These are phyloP conservation scores for Populus simonii DNA, from an alignment of 345 rosid species.

Conservation along the genomic window DNA sequence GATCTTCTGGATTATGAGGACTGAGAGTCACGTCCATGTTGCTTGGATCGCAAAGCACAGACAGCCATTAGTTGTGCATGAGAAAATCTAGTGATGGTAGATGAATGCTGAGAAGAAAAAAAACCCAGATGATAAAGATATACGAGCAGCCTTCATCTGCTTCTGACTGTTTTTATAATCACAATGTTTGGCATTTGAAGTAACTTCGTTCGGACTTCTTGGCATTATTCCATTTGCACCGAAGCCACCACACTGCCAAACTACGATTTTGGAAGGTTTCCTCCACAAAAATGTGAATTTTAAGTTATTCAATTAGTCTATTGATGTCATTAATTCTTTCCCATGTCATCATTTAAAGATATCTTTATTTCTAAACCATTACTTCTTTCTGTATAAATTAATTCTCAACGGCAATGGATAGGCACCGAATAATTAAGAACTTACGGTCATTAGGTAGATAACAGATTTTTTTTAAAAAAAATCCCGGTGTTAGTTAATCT, in stretches of 20 bases:
- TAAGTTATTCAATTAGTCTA: background rate
- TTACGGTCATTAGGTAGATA: background rate
- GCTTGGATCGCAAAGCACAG: background rate
- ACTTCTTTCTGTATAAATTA: background rate
- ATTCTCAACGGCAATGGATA: background rate
- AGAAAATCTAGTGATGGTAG: background rate
- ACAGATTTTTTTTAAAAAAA: background rate
- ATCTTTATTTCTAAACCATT: background rate
- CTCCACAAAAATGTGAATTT: background rate
- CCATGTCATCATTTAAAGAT: background rate
- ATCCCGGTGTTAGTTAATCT: background rate
- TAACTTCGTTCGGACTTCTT: background rate
- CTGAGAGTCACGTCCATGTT: background rate
- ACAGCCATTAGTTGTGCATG: background rate
- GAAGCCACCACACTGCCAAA: background rate
- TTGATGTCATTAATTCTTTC: background rate
- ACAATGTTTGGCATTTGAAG: background rate
- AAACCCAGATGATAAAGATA: background rate
- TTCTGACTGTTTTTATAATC: background rate
- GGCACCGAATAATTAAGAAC: background rate
- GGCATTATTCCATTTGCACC: background rate
- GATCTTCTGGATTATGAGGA: background rate
- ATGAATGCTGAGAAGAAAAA: background rate
- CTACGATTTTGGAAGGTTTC: constrained; percentile 1
- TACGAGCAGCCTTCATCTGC: background rate